A percentile compares a stretch with the other conserved stretches of the same genome.
These are phyloP conservation scores for Aspergillus pseudonomiae DNA, from an alignment of 2,329 filamentous ascomycete genomes.

Conservation along the genomic window DNA sequence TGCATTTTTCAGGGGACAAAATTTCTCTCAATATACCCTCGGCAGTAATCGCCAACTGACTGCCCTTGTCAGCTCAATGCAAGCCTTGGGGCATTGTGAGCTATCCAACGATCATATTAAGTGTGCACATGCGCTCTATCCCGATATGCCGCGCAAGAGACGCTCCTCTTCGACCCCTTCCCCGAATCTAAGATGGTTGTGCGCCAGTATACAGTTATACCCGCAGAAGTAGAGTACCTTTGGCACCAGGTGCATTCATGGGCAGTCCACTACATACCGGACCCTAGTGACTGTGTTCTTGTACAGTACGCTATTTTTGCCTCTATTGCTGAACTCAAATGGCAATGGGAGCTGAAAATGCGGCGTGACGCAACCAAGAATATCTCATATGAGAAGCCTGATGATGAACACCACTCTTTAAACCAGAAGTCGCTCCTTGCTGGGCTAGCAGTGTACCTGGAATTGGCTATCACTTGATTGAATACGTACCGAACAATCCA, in stretches of 20 bases:
- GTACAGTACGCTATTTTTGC: conserved; percentile 32
- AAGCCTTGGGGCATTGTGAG: too few species aligned
- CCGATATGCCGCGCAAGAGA: conserved; percentile 31
- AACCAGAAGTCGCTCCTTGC: background rate
- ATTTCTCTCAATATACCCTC: too few species aligned
- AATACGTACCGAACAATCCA: background rate
- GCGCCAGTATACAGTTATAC: conserved; percentile 17
- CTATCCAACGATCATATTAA: too few species aligned
- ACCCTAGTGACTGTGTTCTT: conserved; percentile 29
- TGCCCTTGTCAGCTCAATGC: too few species aligned
- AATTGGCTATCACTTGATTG: background rate
- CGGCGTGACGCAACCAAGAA: conserved; percentile 24
- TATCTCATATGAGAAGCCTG: conserved; percentile 22
- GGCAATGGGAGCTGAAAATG: conserved; percentile 29
- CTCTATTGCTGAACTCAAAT: conserved; percentile 30
- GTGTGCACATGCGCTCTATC: conserved; percentile 16
- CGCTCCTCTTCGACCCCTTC: conserved; percentile 31
- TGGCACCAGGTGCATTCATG: conserved; percentile 21
- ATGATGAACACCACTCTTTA: background rate
- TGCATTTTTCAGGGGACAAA: too few species aligned
- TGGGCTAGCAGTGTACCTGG: background rate
- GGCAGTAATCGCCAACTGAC: too few species aligned
- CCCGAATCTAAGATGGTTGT: conserved; percentile 32
- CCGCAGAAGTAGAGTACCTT: conserved; percentile 27
- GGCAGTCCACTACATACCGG: conserved; percentile 25